These are phyloP conservation scores for Nannizziopsis barbatae DNA, from an alignment of 2,329 filamentous ascomycete genomes.

Conservation along the genomic window DNA sequence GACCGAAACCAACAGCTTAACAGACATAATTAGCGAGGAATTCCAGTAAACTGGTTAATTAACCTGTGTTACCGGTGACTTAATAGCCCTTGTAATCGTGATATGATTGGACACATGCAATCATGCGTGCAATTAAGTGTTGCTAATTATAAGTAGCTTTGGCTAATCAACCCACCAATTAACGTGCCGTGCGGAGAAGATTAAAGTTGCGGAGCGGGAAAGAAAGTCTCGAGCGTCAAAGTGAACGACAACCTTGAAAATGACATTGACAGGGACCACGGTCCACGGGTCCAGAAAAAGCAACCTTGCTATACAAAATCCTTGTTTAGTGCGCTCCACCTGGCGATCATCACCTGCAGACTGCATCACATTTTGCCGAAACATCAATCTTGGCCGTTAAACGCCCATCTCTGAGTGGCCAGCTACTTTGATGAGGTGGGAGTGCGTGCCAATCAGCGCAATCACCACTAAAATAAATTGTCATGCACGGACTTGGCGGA, in stretches of 20 bases:
- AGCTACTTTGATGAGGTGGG: neutral
- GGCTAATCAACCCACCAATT: neutral
- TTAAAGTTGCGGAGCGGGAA: conserved; percentile 7
- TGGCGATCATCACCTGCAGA: conserved; percentile 1
- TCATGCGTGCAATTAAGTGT: neutral
- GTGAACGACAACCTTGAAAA: too few relatives aligned
- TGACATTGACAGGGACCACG: too few relatives aligned
- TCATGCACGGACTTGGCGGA: too few relatives aligned
- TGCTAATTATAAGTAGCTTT: conserved; percentile 8
- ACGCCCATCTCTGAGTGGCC: conserved; percentile 1
- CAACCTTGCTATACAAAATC: too few relatives aligned
- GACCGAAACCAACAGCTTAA: neutral
- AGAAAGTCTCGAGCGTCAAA: neutral
- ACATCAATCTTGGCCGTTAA: neutral
- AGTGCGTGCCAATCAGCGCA: neutral
- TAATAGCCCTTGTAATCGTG: neutral
- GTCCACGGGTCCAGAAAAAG: too few relatives aligned
- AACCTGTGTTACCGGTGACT: neutral
- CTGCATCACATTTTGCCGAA: neutral
- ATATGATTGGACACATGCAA: neutral
- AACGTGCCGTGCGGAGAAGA: neutral
- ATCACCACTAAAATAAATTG: neutral
- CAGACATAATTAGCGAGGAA: neutral
- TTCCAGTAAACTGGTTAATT: neutral
- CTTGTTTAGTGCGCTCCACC: neutral